Evolutionary conservation across 148 eudicot species (phyloP).

Genomic region (Rhododendron simsii): DNA sequence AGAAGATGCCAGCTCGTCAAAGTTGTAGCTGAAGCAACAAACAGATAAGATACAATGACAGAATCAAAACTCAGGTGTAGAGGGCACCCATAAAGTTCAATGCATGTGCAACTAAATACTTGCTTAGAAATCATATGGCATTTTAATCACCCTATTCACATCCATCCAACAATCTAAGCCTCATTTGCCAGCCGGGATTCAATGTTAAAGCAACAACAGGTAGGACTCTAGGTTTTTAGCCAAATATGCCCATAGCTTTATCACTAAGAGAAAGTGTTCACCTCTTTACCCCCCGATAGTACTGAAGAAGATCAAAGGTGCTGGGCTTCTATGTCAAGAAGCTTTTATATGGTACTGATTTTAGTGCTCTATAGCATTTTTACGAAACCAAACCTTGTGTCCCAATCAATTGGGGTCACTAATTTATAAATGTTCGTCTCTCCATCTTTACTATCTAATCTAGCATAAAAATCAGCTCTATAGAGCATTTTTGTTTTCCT

Average conservation of each 20-base stretch:
- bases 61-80: not conserved
- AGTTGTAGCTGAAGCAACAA: constrained; percentile 63
- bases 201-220: not conserved
- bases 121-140: not conserved
- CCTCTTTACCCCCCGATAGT: not conserved
- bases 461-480: too few species aligned
- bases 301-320: not conserved
- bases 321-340: not conserved
- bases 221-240: not conserved
- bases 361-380: not conserved
- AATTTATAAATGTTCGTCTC: too few species aligned
- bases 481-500: not conserved
- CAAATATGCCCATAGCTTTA: not conserved
- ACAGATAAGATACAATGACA: not conserved
- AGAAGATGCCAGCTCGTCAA: constrained; percentile 92
- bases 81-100: not conserved
- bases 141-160: not conserved
- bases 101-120: not conserved
- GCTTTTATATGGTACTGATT: not conserved
- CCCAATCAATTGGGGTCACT: too few species aligned
- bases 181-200: not conserved
- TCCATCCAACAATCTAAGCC: not conserved
- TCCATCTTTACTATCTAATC: too few species aligned
- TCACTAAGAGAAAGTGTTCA: not conserved
- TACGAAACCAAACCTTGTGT: too few species aligned